Percentiles rank a stretch among this genome's conserved stretches.
phyloP scores from a whole-genome alignment of 768 basidiomycete genomes.

The Sporobolomyces roseus region DNA sequence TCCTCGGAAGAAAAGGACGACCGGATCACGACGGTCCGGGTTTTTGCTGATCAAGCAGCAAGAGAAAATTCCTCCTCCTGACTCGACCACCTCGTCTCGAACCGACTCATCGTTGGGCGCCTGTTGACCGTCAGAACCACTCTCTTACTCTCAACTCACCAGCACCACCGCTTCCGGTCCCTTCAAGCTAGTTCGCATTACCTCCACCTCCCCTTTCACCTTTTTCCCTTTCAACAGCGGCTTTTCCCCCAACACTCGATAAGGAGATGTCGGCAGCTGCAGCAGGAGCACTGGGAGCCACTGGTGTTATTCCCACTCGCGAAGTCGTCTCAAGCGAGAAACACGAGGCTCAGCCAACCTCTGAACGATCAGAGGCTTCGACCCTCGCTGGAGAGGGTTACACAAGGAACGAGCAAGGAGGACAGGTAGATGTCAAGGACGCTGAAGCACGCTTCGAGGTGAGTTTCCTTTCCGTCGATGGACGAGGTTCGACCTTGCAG shows the following conservation, averaged over 20 bases:
- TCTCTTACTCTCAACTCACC: too few relatives aligned
- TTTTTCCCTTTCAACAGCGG: background rate
- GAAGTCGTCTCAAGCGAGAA: background rate
- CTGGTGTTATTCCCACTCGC: background rate
- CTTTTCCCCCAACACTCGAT: background rate
- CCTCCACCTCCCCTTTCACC: too few relatives aligned
- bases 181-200: too few relatives aligned
- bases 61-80: too few relatives aligned
- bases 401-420: background rate
- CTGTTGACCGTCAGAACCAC: too few relatives aligned
- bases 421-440: conserved; percentile 23
- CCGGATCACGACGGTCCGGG: too few relatives aligned
- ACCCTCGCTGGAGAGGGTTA: conserved; percentile 6
- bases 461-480: background rate
- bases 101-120: too few relatives aligned
- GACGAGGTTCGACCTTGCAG: too few relatives aligned
- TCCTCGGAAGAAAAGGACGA: too few relatives aligned
- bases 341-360: background rate
- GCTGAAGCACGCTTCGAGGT: conserved; percentile 37
- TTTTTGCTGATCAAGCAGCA: too few relatives aligned
- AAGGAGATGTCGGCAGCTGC: conserved; percentile 7
- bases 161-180: too few relatives aligned
- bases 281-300: background rate
- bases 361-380: background rate
- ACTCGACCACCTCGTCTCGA: too few relatives aligned